Percentiles rank a stretch among this genome's conserved stretches.
Conservation (phyloP, 805 yeast genomes). For the Jamesozyma spencerorum region DNA sequence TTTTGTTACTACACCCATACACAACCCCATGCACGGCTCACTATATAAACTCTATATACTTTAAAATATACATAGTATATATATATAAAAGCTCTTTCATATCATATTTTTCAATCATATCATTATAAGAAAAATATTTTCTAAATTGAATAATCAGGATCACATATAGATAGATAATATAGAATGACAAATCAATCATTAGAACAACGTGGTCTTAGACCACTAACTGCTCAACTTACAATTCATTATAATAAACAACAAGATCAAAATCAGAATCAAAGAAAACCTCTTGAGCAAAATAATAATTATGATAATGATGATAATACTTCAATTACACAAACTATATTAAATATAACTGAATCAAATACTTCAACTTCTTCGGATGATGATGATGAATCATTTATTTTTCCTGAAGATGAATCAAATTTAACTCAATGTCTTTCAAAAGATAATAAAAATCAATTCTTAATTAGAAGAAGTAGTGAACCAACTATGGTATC, state of each 20-base stretch:
- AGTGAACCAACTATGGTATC: slow-evolving; percentile 6
- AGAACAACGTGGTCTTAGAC: slow-evolving; percentile 3
- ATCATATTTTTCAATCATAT: too few species aligned
- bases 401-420: not conserved
- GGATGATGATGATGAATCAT: not conserved
- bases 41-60: too few species aligned
- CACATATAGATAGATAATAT: too few species aligned
- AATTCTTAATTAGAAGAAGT: slow-evolving; percentile 2
- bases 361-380: not conserved
- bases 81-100: too few species aligned
- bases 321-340: not conserved
- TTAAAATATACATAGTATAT: too few species aligned
- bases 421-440: slow-evolving; percentile 13
- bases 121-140: too few species aligned
- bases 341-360: not conserved
- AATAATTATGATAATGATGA: not conserved
- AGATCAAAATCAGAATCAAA: not conserved
- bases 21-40: too few species aligned
- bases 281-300: too few species aligned
- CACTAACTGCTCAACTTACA: slow-evolving; percentile 8
- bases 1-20: too few species aligned
- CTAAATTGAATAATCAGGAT: too few species aligned
- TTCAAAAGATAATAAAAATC: not conserved
- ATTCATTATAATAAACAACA: slow-evolving; percentile 3
- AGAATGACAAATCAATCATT: too few species aligned